Evolutionary conservation across 768 basidiomycete species (phyloP).

Genomic region (Sporobolomyces pararoseus): DNA sequence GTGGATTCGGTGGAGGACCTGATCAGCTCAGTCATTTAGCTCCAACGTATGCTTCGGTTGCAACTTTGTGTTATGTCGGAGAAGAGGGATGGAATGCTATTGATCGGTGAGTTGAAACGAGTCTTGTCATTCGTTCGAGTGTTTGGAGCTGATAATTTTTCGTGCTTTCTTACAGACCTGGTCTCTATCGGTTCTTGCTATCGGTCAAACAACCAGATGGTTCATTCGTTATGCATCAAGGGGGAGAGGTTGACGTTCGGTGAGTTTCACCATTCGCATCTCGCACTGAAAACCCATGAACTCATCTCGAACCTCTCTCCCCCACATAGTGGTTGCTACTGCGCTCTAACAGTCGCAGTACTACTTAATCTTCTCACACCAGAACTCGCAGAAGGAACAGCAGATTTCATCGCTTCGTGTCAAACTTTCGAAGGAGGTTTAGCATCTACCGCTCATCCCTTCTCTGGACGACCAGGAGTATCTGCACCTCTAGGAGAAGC

Average conservation of each 20-base stretch:
- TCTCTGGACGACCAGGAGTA: slow-evolving; percentile 52
- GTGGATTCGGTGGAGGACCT: slow-evolving; percentile 89
- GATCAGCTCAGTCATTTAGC: slow-evolving; percentile 82
- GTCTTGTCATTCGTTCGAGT: background rate
- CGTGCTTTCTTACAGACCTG: slow-evolving; percentile 54
- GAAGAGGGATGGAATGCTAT: slow-evolving; percentile 79
- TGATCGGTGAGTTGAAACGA: slow-evolving; percentile 66
- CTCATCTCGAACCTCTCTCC: background rate
- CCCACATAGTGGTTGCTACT: slow-evolving; percentile 76
- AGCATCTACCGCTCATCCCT: slow-evolving; percentile 70
- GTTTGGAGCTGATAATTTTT: no score
- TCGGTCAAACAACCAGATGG: slow-evolving; percentile 88
- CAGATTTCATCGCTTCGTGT: slow-evolving; percentile 75
- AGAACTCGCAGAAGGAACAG: slow-evolving; percentile 70
- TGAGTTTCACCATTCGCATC: slow-evolving; percentile 48
- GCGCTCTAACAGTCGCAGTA: slow-evolving; percentile 75
- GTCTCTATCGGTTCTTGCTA: slow-evolving; percentile 84
- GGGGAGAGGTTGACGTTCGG: slow-evolving; percentile 93
- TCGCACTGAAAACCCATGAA: background rate
- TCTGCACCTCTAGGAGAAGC: slow-evolving; percentile 85
- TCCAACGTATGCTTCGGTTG: slow-evolving; percentile 83
- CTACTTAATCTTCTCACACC: slow-evolving; percentile 84
- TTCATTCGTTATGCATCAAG: slow-evolving; percentile 79
- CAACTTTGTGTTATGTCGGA: slow-evolving; percentile 75
- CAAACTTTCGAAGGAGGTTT: slow-evolving; percentile 99